Conservation (phyloP, 306 rosid species). For the Dicorynia guianensis region DNA sequence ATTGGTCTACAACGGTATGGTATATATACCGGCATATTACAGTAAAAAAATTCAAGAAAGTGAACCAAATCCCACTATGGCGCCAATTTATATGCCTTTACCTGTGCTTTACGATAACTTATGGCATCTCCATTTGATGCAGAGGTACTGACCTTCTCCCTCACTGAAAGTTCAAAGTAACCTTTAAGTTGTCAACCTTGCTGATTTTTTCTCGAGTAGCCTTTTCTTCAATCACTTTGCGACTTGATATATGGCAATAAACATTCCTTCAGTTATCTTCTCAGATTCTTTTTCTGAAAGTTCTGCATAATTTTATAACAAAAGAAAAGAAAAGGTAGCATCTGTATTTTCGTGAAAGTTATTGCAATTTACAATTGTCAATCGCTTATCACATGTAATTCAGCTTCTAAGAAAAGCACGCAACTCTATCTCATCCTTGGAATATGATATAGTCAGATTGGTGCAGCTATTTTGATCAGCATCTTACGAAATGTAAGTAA, state of each 20-base stretch:
- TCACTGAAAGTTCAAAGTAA: background rate
- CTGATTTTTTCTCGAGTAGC: background rate
- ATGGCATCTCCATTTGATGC: constrained; percentile 13
- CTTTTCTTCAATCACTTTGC: background rate
- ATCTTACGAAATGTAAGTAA: constrained; percentile 27
- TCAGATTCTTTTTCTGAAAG: background rate
- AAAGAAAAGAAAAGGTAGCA: background rate
- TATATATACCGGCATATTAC: too few relatives aligned
- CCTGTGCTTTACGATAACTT: constrained; percentile 5
- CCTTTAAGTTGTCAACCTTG: background rate
- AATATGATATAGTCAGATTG: constrained; percentile 18
- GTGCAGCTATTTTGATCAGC: constrained; percentile 16
- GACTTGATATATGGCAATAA: background rate
- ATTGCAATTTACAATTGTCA: background rate
- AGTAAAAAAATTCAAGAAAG: too few relatives aligned
- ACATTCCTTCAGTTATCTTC: background rate
- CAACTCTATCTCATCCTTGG: background rate
- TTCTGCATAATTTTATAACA: background rate
- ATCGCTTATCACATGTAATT: constrained; percentile 2
- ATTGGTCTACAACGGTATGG: too few relatives aligned
- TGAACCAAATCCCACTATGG: constrained; percentile 11
- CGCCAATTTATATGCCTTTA: background rate
- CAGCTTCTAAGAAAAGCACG: background rate
- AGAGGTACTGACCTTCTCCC: background rate
- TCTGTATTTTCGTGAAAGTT: background rate